These are phyloP conservation scores for Elsinoe necatrix DNA, from an alignment of 2,329 filamentous ascomycete species.

Conservation along the genomic window DNA sequence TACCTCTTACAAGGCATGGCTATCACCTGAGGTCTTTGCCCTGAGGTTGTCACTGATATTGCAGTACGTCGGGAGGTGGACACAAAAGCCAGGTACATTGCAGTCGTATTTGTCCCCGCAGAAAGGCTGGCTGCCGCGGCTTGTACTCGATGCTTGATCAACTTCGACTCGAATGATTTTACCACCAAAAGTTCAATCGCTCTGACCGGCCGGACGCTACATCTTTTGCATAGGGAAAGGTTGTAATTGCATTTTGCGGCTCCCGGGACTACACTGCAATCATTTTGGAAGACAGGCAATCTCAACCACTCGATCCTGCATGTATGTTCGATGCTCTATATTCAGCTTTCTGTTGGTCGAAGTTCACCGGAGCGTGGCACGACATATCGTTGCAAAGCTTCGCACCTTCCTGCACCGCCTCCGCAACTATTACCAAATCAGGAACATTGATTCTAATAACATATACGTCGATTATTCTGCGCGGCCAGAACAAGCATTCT, in stretches of 20 bases:
- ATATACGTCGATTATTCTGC: neutral
- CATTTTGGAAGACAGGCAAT: neutral
- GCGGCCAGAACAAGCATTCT: neutral
- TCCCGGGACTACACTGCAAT: neutral
- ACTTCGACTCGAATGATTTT: neutral
- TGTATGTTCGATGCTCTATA: neutral
- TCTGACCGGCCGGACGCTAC: neutral
- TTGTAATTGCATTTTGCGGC: neutral
- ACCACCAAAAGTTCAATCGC: neutral
- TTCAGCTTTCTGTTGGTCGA: neutral
- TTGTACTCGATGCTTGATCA: neutral
- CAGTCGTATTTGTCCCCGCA: conserved; percentile 1
- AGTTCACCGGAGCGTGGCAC: neutral
- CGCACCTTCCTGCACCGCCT: neutral
- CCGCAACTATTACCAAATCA: neutral
- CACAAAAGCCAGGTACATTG: neutral
- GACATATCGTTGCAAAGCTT: neutral
- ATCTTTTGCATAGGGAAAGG: neutral
- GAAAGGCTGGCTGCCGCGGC: conserved; percentile 2
- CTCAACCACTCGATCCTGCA: neutral
- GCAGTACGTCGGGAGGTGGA: neutral
- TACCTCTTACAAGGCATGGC: neutral
- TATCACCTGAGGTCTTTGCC: neutral
- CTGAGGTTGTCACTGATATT: neutral
- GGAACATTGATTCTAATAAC: neutral